These are phyloP conservation scores for Amylostereum chailletii DNA, from an alignment of 1,284 basidiomycete species.

Conservation along the genomic window DNA sequence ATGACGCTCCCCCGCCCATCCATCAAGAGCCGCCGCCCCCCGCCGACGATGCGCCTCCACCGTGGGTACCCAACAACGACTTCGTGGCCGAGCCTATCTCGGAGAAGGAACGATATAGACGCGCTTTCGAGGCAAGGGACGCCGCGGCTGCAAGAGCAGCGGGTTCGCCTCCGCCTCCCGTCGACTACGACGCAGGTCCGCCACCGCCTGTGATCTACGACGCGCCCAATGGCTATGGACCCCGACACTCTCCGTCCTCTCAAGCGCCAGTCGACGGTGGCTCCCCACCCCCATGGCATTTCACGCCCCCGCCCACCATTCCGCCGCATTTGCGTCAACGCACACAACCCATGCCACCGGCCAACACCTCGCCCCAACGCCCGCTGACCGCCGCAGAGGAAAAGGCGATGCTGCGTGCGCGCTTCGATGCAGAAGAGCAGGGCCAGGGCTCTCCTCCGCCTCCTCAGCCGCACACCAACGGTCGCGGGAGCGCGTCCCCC, in stretches of 20 bases:
- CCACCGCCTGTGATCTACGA: not conserved
- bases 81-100: slow-evolving; percentile 13
- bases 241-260: not conserved
- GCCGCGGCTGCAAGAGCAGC: slow-evolving; percentile 29
- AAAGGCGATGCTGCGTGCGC: slow-evolving; percentile 58
- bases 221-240: slow-evolving; percentile 10
- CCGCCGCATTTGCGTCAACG: slow-evolving; percentile 15
- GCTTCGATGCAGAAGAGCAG: slow-evolving; percentile 48
- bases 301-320: slow-evolving; percentile 12
- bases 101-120: slow-evolving; percentile 39
- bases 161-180: slow-evolving; percentile 6
- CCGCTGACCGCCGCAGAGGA: slow-evolving; percentile 67
- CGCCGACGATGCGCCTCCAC: slow-evolving; percentile 13
- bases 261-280: not conserved
- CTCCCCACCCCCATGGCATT: slow-evolving; percentile 9
- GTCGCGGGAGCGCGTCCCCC: slow-evolving; percentile 5
- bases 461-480: slow-evolving; percentile 12
- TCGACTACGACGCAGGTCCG: slow-evolving; percentile 5
- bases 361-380: slow-evolving; percentile 20
- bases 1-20: slow-evolving; percentile 47
- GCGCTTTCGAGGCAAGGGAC: slow-evolving; percentile 58
- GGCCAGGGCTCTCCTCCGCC: slow-evolving; percentile 4
- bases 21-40: slow-evolving; percentile 10
- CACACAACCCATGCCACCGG: slow-evolving; percentile 20
- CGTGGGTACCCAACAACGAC: slow-evolving; percentile 12